Evolutionary conservation across 2,329 filamentous ascomycete species (phyloP), one percentile per base, ranked within the genome.

Genomic region (Tolypocladium nubicola): DNA sequence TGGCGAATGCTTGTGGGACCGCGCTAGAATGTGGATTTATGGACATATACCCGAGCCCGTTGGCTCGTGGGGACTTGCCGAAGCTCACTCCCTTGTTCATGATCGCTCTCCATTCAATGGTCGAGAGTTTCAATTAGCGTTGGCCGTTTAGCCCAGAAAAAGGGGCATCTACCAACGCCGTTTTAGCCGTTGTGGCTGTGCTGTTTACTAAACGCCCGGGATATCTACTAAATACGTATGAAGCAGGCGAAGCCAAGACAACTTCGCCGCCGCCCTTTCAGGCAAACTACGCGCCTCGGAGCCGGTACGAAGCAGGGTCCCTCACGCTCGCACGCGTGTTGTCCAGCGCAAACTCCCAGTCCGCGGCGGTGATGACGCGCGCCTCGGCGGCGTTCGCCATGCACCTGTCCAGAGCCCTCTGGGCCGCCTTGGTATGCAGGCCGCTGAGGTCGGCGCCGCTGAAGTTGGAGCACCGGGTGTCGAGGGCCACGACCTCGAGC

Each of bases 381-480:
- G 55, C 58, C n/a, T 61, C 49, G 40, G 64, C 66, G 35, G 67
- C 62, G 9, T 63, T 64, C 40, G 64, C 61, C n/a, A 75, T 59
- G 57, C 70, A 76, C 50, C 73, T 67, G 52, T 70, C 66, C 16
- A 79, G 66, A 3, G 84, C 71, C 54, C 78, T 79, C 63, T 78
- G 71, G 11, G 75, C 75, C 3, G 85, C 73, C 61, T 82, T 83
- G 40, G 69, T 67, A 52, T 71, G 73, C 13, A 77, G 57, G 0
- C 71, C 74, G 38, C 78, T 77, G 43, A 87, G 70, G 64, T 87
- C 84, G 1, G 84, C 84, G 59, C 84, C 84, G 59, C 88, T 93
- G 70, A 93, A 97, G 30, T 89, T 84, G 11, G 81, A 77, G 69
- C 92, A 97, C 13, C 84, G 76, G 10, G 67, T 59, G 58, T 87